A percentile compares a stretch with the other conserved stretches of the same genome.
Conservation (phyloP, 2,329 filamentous ascomycete genomes). For the Magnaporthales sp. region DNA sequence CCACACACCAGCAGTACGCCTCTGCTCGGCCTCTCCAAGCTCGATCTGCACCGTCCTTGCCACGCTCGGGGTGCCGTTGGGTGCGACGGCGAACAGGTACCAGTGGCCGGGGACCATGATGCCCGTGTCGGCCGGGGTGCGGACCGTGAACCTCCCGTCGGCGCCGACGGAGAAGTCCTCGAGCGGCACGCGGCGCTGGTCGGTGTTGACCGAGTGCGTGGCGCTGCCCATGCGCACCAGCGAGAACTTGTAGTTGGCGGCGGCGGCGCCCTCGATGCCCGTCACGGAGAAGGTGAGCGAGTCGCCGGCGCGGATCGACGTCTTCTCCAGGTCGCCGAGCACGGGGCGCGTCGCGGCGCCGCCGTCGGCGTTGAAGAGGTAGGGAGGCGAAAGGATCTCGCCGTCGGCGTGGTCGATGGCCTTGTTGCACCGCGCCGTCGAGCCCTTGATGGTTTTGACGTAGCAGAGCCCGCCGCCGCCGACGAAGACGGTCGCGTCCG, state of each 20-base stretch:
- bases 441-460: constrained; percentile 20
- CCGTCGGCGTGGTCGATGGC: constrained; percentile 37
- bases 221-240: constrained; percentile 34
- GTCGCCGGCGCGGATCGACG: background rate
- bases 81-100: constrained; percentile 42
- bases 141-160: constrained; percentile 2
- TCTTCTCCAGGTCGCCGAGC: constrained; percentile 19
- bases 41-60: constrained; percentile 28
- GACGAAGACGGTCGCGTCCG: constrained; percentile 34
- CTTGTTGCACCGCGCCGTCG: constrained; percentile 16
- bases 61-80: constrained; percentile 34
- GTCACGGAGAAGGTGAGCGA: background rate
- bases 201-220: constrained; percentile 49
- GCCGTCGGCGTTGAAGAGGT: constrained; percentile 28
- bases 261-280: background rate
- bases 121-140: constrained; percentile 37
- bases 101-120: constrained; percentile 43
- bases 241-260: constrained; percentile 1
- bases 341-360: constrained; percentile 25
- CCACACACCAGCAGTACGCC: background rate
- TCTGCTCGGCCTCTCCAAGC: background rate
- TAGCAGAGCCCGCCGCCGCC: constrained; percentile 37
- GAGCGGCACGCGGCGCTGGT: constrained; percentile 44
- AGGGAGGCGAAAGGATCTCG: constrained; percentile 42
- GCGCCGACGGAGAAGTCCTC: constrained; percentile 18